Evolutionary conservation across 306 rosid genomes (phyloP).

Genomic region (Herpetospermum pedunculosum): DNA sequence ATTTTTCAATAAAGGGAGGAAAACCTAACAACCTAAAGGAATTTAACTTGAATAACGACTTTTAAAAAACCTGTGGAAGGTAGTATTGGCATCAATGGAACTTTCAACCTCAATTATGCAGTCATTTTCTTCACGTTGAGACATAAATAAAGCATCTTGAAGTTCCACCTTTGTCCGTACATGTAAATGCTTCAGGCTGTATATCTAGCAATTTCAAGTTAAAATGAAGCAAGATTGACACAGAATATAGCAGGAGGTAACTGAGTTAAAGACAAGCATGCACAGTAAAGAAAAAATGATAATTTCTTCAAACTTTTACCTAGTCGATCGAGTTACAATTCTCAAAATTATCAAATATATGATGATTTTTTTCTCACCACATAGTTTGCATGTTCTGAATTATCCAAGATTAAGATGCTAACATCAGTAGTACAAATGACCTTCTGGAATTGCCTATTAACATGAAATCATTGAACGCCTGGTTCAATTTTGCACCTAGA

Average conservation of each 20-base stretch:
- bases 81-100: constrained; percentile 65
- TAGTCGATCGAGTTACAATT: not conserved
- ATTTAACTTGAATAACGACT: constrained; percentile 14
- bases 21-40: not conserved
- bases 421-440: not conserved
- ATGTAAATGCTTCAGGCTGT: constrained; percentile 67
- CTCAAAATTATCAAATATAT: not conserved
- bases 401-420: not conserved
- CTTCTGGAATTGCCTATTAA: not conserved
- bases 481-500: not conserved
- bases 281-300: not conserved
- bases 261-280: not conserved
- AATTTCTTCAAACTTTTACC: not conserved
- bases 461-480: not conserved
- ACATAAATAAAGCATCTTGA: constrained; percentile 42
- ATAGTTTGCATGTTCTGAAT: not conserved
- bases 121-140: constrained; percentile 46
- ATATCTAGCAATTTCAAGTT: constrained; percentile 19
- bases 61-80: constrained; percentile 53
- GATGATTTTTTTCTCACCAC: not conserved
- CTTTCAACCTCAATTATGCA: constrained; percentile 71
- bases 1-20: not conserved
- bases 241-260: not conserved
- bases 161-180: constrained; percentile 64
- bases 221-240: constrained; percentile 13